Conservation (phyloP, 768 basidiomycete species). For the Psilocybe cyanescens region DNA sequence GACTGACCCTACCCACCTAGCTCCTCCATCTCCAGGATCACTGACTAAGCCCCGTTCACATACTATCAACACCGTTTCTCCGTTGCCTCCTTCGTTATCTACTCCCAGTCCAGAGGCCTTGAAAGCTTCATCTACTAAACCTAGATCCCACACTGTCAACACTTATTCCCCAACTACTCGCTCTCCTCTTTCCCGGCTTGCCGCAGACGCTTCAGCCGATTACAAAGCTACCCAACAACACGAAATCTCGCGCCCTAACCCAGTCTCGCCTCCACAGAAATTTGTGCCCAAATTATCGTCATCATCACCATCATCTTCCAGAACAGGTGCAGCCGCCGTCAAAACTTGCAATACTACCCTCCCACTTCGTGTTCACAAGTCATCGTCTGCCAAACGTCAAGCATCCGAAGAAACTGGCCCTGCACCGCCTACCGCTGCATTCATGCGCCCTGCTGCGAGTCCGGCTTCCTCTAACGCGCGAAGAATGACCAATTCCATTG, state of each 20-base stretch:
- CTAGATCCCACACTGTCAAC: constrained; percentile 26
- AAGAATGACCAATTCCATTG: constrained; percentile 21
- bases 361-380: constrained; percentile 12
- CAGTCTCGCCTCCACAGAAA: background rate
- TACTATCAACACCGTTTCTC: constrained; percentile 14
- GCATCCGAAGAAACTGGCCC: background rate
- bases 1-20: background rate
- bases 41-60: constrained; percentile 17
- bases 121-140: constrained; percentile 13
- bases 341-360: constrained; percentile 1
- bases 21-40: background rate
- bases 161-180: constrained; percentile 20
- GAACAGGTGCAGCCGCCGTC: background rate
- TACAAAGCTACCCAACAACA: background rate
- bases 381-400: constrained; percentile 5
- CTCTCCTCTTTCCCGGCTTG: constrained; percentile 25
- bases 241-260: background rate
- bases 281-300: background rate
- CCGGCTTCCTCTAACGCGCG: background rate
- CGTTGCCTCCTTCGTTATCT: constrained; percentile 8
- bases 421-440: constrained; percentile 15
- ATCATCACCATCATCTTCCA: background rate
- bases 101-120: constrained; percentile 11
- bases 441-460: constrained; percentile 9
- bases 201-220: constrained; percentile 12